Evolutionary conservation across 116 monocot species (phyloP).

Genomic region (Phalaenopsis hybrid): DNA sequence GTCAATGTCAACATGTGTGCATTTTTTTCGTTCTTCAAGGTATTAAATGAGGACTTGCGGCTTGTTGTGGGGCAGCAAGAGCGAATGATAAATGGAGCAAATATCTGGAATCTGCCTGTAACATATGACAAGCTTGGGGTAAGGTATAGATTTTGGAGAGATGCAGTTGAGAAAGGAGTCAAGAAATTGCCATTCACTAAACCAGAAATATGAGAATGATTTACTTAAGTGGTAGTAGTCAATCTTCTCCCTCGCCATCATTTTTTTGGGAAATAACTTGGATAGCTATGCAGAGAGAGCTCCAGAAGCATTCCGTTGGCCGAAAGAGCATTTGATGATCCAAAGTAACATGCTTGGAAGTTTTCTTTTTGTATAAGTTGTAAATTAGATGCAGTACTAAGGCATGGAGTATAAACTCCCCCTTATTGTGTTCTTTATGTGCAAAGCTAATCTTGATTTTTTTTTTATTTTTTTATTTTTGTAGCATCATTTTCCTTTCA

Average conservation of each 20-base stretch:
- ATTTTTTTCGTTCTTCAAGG: conserved; percentile 27
- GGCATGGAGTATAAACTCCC: not conserved
- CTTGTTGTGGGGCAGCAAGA: conserved; percentile 88
- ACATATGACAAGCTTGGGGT: conserved; percentile 87
- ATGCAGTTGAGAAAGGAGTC: conserved; percentile 50
- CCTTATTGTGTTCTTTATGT: not conserved
- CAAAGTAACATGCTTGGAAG: not conserved
- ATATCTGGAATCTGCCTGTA: conserved; percentile 89
- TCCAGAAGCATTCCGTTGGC: not conserved
- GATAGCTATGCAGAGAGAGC: not conserved
- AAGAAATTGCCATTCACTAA: conserved; percentile 16
- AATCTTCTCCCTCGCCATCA: not conserved
- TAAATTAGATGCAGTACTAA: not conserved
- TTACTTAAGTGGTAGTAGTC: not conserved
- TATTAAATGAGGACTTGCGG: conserved; percentile 85
- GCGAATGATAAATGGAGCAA: conserved; percentile 82
- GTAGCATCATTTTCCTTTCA: not conserved
- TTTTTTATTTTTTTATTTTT: not conserved
- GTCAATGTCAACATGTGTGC: no score
- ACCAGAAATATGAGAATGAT: not conserved
- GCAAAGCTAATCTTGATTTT: not conserved
- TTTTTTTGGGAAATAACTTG: conserved; percentile 1
- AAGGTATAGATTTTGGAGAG: conserved; percentile 82
- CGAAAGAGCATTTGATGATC: not conserved
- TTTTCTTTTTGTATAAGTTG: not conserved